Base-by-base conservation (phyloP, 2,329 filamentous ascomycete species). In the Monosporascus sp. region DNA sequence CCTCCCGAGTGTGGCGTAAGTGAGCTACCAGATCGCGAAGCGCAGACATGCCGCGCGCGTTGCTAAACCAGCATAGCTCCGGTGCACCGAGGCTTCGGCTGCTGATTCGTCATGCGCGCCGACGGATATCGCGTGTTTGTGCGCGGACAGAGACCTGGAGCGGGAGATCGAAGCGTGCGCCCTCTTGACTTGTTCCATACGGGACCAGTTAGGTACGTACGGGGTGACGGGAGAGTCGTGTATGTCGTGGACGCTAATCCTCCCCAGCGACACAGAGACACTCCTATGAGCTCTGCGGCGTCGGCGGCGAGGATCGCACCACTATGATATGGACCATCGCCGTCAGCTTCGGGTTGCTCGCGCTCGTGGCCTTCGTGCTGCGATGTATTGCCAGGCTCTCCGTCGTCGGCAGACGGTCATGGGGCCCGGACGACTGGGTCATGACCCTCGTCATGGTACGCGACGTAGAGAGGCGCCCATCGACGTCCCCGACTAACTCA, bases 381-480 rank as follows among this genome's bases (percentile, higher is more conserved):
- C 54, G 62, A n/a, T 55, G 60, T 2, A 25, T 55, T 36, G 53
- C 62, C 14, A 56, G 57, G 18, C 22, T 63, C 5, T 25, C 43
- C 3, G 37, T 49, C 17, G 39, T 60, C 15, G 46, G 56, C 17
- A 45, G 52, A 3, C 57, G 56, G 24, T 51, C 47, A 7, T 63
- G 61, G 61, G 62, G 62, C 7, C 22, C 50, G 5, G 57, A 60
- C 11, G 59, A 61, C 41, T 58, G 52, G 55, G 45, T 58, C 27
- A 60, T 61, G 47, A 49, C 37, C 3, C 50, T 48, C 8, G 52
- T 52, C 7, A 51, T 57, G 39, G 55, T 57, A 49, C 38, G 31
- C 31, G 31, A 3, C 31, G 14, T 35, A 3, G 9, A 11, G 31
- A 14, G 31, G 31, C 31, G 2, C 31, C 11, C n/a, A 7, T 17